A percentile compares a stretch with the other conserved stretches of the same genome.
Conservation (phyloP, 2,329 filamentous ascomycete genomes). For the Colletotrichum eleusines region DNA sequence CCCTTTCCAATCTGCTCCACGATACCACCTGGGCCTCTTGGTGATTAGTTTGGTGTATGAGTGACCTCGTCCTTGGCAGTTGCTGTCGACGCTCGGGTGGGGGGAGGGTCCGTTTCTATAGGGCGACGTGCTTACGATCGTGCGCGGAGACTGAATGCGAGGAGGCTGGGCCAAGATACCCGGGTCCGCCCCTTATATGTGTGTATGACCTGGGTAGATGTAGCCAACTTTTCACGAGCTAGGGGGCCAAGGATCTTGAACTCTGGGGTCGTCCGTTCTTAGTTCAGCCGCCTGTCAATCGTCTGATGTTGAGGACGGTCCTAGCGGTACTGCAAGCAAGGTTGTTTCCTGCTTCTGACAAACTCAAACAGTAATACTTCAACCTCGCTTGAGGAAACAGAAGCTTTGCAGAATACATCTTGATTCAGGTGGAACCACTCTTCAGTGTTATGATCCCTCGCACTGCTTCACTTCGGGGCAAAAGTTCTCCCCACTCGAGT, state of each 20-base stretch:
- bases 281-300: neutral
- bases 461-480: too few species aligned
- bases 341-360: neutral
- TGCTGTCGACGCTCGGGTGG: neutral
- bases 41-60: neutral
- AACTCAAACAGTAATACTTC: too few species aligned
- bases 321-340: neutral
- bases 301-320: neutral
- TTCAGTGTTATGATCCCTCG: too few species aligned
- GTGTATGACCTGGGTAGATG: neutral
- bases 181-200: neutral
- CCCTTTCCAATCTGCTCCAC: too few species aligned
- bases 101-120: neutral
- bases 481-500: too few species aligned
- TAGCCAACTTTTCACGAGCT: neutral
- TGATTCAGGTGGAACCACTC: too few species aligned
- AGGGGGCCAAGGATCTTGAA: too few species aligned
- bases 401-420: too few species aligned
- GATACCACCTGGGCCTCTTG: neutral
- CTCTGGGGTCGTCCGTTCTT: neutral
- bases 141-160: neutral
- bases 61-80: neutral
- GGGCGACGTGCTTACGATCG: neutral
- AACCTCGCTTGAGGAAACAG: too few species aligned
- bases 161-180: neutral